Conservation (phyloP, 2,329 filamentous ascomycete species). For the Elsinoe fawcettii region DNA sequence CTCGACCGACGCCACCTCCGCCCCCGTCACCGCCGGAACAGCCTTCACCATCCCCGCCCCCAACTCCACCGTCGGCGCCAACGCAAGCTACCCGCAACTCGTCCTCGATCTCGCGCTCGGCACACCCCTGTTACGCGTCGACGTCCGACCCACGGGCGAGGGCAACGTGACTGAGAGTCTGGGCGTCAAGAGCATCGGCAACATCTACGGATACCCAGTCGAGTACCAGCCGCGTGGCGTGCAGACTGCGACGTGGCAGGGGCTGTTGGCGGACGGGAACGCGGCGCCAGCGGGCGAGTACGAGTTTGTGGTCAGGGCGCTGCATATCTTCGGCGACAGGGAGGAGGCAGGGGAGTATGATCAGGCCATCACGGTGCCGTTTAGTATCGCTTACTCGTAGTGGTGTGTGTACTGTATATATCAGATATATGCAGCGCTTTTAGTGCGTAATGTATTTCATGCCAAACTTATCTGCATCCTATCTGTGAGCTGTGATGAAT, state of each 20-base stretch:
- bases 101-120: constrained; percentile 21
- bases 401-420: not conserved
- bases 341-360: constrained; percentile 24
- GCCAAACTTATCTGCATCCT: not conserved
- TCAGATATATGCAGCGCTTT: not conserved
- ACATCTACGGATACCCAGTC: constrained; percentile 19
- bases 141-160: constrained; percentile 16
- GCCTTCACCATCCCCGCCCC: constrained; percentile 23
- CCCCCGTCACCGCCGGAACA: constrained; percentile 17
- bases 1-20: constrained; percentile 15
- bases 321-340: constrained; percentile 26
- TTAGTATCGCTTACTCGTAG: constrained; percentile 20
- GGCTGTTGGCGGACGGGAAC: constrained; percentile 24
- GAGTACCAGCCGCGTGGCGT: constrained; percentile 21
- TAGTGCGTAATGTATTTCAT: not conserved
- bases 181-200: constrained; percentile 16
- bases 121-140: constrained; percentile 18
- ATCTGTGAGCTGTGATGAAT: too few species aligned
- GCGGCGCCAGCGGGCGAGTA: constrained; percentile 26
- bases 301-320: constrained; percentile 24
- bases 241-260: constrained; percentile 20
- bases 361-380: constrained; percentile 22
- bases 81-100: constrained; percentile 22
- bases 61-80: constrained; percentile 18
- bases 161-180: constrained; percentile 15